A percentile compares a stretch with the other conserved stretches of the same genome.
These are phyloP conservation scores for Begonia masoniana DNA, from an alignment of 306 rosid genomes.

Conservation along the genomic window DNA sequence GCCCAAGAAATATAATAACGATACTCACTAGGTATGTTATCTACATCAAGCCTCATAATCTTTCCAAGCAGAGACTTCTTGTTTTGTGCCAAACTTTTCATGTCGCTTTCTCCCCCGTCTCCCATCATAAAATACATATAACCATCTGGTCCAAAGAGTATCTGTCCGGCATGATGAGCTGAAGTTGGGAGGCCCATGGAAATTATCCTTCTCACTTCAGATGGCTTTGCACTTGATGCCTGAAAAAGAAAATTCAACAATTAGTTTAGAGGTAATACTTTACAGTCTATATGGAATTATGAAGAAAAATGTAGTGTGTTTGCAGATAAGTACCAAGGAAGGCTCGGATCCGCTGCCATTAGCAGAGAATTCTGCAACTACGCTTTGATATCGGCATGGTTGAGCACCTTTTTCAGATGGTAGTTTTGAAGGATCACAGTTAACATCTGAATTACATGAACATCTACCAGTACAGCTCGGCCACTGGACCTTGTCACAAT, in stretches of 20 bases:
- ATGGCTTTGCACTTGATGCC: conserved; percentile 78
- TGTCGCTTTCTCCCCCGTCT: conserved; percentile 52
- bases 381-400: conserved; percentile 82
- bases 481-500: conserved; percentile 80
- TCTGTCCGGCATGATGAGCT: conserved; percentile 79
- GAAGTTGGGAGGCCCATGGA: conserved; percentile 87
- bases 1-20: not conserved
- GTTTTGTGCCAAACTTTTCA: conserved; percentile 78
- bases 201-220: conserved; percentile 85
- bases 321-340: conserved; percentile 45
- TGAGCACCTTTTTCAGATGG: conserved; percentile 47
- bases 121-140: conserved; percentile 86
- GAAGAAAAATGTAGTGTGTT: not conserved
- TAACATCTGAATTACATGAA: conserved; percentile 82
- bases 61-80: conserved; percentile 96
- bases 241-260: conserved; percentile 15
- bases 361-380: conserved; percentile 66
- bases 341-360: conserved; percentile 51
- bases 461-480: conserved; percentile 82
- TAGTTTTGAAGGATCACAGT: conserved; percentile 87
- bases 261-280: too few relatives aligned
- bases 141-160: conserved; percentile 89
- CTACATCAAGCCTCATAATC: conserved; percentile 79
- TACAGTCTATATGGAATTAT: too few relatives aligned
- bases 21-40: conserved; percentile 63